phyloP scores from a whole-genome alignment of 2,329 filamentous ascomycete species.

The Diaporthe vaccinii region DNA sequence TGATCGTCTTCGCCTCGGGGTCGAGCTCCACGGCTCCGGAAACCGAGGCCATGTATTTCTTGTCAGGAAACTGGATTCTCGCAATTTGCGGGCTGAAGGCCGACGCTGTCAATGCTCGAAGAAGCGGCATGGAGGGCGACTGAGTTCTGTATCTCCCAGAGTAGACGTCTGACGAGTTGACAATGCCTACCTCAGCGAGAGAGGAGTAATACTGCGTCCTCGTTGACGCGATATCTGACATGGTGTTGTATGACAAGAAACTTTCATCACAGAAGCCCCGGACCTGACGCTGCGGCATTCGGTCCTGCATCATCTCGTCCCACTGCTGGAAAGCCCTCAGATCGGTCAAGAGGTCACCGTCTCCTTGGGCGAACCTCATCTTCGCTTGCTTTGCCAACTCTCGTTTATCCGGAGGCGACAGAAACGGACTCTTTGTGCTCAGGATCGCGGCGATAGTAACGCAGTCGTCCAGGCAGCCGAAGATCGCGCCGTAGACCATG shows the following conservation, averaged over 20 bases:
- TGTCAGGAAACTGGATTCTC: constrained; percentile 92
- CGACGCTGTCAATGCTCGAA: constrained; percentile 79
- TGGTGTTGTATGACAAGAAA: constrained; percentile 85
- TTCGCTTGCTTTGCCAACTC: constrained; percentile 85
- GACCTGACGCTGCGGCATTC: constrained; percentile 72
- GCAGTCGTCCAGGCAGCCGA: constrained; percentile 90
- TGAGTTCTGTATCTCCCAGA: constrained; percentile 45
- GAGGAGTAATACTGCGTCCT: constrained; percentile 87
- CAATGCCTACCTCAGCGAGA: constrained; percentile 87
- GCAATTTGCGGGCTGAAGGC: constrained; percentile 89
- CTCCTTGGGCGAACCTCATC: constrained; percentile 78
- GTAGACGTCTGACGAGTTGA: constrained; percentile 56
- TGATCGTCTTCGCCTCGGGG: constrained; percentile 91
- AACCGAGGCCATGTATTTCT: constrained; percentile 90
- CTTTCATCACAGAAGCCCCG: constrained; percentile 86
- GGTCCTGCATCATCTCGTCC: constrained; percentile 73
- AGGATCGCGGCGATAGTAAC: constrained; percentile 92
- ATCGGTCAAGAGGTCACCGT: constrained; percentile 92
- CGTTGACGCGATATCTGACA: constrained; percentile 90
- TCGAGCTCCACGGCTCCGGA: constrained; percentile 93
- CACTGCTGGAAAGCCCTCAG: constrained; percentile 87
- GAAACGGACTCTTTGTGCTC: constrained; percentile 89
- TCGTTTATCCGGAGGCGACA: constrained; percentile 85
- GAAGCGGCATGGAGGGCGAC: constrained; percentile 60
- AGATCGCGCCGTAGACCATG: constrained; percentile 94